phyloP scores from a whole-genome alignment of 805 yeast species.

The Ogataea saltuana region DNA sequence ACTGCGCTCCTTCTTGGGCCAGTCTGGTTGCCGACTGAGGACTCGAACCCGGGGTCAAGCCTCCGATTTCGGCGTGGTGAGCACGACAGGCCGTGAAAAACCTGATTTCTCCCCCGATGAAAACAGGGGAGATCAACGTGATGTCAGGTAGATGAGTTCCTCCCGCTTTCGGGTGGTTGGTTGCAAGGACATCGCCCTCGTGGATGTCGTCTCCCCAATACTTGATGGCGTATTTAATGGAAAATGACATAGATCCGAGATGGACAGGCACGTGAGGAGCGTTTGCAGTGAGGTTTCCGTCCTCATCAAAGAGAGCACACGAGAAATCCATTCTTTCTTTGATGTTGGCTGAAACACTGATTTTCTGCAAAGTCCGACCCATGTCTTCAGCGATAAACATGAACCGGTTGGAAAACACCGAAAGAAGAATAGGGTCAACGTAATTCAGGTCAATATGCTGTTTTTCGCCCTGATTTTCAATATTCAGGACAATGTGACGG shows the following conservation, averaged over 20 bases:
- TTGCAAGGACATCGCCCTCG: conserved; percentile 44
- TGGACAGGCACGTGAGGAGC: conserved; percentile 47
- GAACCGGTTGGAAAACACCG: conserved; percentile 47
- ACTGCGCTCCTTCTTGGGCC: conserved; percentile 56
- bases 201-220: conserved; percentile 40
- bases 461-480: conserved; percentile 28
- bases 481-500: conserved; percentile 34
- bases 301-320: conserved; percentile 47
- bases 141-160: conserved; percentile 52
- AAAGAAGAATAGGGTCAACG: conserved; percentile 45
- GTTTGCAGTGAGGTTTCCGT: conserved; percentile 35
- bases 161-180: conserved; percentile 45
- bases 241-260: conserved; percentile 45
- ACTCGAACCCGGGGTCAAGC: conserved; percentile 56
- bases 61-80: conserved; percentile 64
- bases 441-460: conserved; percentile 39
- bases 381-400: conserved; percentile 52
- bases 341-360: conserved; percentile 45
- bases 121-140: conserved; percentile 58
- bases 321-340: conserved; percentile 49
- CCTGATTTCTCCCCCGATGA: conserved; percentile 43
- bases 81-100: conserved; percentile 60
- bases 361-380: conserved; percentile 47
- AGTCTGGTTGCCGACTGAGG: conserved; percentile 54
- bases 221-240: conserved; percentile 40